Percentiles rank a stretch among this genome's conserved stretches.
phyloP scores from a whole-genome alignment of 148 eudicot genomes.

The Amaranthus palmeri region DNA sequence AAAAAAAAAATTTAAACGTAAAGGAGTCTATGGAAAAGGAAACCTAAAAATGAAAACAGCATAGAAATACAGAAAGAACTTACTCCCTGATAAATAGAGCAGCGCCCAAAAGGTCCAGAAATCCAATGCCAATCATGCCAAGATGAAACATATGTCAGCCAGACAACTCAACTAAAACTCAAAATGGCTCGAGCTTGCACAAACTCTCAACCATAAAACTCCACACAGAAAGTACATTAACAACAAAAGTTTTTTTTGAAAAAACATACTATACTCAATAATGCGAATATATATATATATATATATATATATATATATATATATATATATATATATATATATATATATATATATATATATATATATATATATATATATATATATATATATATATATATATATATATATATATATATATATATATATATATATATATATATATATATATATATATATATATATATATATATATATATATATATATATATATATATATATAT shows the following conservation, averaged over 20 bases:
- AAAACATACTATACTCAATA: neutral
- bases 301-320: no score
- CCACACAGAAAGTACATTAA: neutral
- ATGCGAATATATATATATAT: neutral
- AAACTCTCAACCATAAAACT: neutral
- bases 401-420: no score
- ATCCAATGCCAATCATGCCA: conserved; percentile 17
- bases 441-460: no score
- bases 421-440: no score
- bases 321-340: no score
- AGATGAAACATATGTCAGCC: conserved; percentile 5
- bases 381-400: no score
- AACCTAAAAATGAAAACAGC: neutral
- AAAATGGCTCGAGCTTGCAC: conserved; percentile 1
- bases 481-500: no score
- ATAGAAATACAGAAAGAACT: conserved; percentile 15
- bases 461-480: no score
- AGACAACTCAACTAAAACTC: conserved; percentile 10
- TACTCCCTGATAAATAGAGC: conserved; percentile 34
- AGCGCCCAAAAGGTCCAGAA: conserved; percentile 10
- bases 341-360: no score
- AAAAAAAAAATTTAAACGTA: neutral
- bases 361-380: no score
- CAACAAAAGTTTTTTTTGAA: neutral
- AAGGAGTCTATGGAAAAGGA: neutral